Evolutionary conservation across 768 basidiomycete genomes (phyloP).

Genomic region (Termitomyces bulborhizus): DNA sequence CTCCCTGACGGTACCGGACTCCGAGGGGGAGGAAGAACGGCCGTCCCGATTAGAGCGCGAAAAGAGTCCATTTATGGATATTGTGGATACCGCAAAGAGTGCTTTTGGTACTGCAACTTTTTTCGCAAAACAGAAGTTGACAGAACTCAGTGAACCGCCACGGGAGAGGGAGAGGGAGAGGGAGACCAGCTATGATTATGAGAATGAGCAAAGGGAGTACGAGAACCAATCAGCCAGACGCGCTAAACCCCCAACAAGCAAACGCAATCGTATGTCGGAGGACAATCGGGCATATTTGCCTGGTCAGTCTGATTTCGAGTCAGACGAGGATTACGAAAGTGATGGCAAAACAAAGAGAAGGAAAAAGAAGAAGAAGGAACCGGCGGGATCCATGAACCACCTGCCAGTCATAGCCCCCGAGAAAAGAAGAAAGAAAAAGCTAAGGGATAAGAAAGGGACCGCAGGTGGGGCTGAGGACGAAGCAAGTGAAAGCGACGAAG

Average conservation of each 20-base stretch:
- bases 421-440: constrained; percentile 52
- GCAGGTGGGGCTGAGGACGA: constrained; percentile 41
- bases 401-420: constrained; percentile 64
- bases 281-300: constrained; percentile 85
- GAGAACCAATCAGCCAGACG: constrained; percentile 29
- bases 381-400: constrained; percentile 54
- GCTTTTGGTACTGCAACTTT: constrained; percentile 51
- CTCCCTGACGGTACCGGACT: constrained; percentile 59
- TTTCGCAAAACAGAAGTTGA: constrained; percentile 58
- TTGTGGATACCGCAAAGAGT: constrained; percentile 49
- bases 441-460: constrained; percentile 37
- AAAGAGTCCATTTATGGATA: constrained; percentile 64
- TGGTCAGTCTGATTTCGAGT: constrained; percentile 55
- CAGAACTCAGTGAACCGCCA: constrained; percentile 41
- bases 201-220: constrained; percentile 66
- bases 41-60: constrained; percentile 36
- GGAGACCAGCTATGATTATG: constrained; percentile 69
- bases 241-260: constrained; percentile 24
- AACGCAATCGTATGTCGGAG: constrained; percentile 57
- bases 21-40: constrained; percentile 51
- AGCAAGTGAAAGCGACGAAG: constrained; percentile 33
- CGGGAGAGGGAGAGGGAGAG: constrained; percentile 29
- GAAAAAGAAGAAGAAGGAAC: constrained; percentile 51
- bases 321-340: constrained; percentile 50
- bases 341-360: constrained; percentile 47